A percentile compares a stretch with the other conserved stretches of the same genome.
phyloP scores from a whole-genome alignment of 495 filamentous ascomycete species.

The Trichocladium uniseriatum region DNA sequence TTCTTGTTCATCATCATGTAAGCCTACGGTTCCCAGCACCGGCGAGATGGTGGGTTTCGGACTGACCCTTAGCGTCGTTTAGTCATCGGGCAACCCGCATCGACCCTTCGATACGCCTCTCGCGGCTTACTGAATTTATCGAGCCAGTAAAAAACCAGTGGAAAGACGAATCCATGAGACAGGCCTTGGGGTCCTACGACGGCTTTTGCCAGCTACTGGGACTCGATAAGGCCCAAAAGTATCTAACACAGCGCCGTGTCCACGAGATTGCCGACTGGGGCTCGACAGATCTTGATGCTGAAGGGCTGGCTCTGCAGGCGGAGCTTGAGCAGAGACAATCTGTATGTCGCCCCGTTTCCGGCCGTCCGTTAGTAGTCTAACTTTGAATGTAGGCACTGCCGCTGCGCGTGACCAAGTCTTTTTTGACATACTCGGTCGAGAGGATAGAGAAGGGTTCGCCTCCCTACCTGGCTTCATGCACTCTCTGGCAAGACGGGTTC shows the following conservation, averaged over 20 bases:
- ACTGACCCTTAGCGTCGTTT: conserved; percentile 12
- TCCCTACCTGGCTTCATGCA: conserved; percentile 59
- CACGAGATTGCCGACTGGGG: conserved; percentile 80
- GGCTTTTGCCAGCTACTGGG: conserved; percentile 74
- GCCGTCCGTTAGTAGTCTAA: conserved; percentile 9
- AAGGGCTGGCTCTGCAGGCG: conserved; percentile 68
- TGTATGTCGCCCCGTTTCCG: conserved; percentile 31
- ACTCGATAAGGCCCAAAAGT: conserved; percentile 68
- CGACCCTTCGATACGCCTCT: conserved; percentile 52
- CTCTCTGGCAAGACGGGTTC: conserved; percentile 74
- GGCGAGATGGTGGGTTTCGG: background rate
- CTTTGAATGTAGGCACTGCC: conserved; percentile 52
- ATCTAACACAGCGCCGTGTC: conserved; percentile 61
- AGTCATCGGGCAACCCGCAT: conserved; percentile 74
- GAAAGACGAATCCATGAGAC: conserved; percentile 59
- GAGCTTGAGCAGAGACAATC: conserved; percentile 66
- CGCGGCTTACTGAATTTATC: conserved; percentile 62
- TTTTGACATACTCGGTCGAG: conserved; percentile 82
- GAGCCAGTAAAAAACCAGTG: conserved; percentile 70
- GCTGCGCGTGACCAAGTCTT: conserved; percentile 75
- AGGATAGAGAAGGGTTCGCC: conserved; percentile 62
- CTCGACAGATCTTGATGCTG: conserved; percentile 58
- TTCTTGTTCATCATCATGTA: conserved; percentile 90
- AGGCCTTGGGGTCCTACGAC: conserved; percentile 62
- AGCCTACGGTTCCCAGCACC: conserved; percentile 2